Conservation (phyloP, 2,329 filamentous ascomycete species). For the Aureobasidium sp. region DNA sequence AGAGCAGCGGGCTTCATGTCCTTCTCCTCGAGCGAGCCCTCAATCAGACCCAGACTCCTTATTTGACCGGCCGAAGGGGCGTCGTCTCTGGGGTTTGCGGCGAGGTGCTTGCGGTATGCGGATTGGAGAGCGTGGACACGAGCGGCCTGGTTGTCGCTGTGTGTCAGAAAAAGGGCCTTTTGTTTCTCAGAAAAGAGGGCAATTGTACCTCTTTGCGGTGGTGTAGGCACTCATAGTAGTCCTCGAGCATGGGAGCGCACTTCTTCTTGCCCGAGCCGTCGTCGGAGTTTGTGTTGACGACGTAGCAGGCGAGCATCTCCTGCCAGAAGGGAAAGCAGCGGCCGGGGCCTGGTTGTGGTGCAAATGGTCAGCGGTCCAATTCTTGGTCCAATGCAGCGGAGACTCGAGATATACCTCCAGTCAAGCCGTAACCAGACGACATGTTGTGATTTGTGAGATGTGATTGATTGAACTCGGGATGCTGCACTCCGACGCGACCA, state of each 20-base stretch:
- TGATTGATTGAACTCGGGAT: neutral
- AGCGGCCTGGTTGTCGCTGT: conserved; percentile 50
- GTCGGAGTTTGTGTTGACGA: conserved; percentile 78
- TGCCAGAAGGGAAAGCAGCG: conserved; percentile 99
- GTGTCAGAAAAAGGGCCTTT: neutral
- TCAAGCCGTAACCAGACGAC: conserved; percentile 76
- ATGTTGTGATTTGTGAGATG: conserved; percentile 38
- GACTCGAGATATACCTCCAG: conserved; percentile 55
- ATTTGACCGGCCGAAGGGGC: conserved; percentile 79
- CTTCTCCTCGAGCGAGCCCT: conserved; percentile 67
- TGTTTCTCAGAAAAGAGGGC: neutral
- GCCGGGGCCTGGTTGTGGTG: conserved; percentile 44
- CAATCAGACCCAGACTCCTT: conserved; percentile 73
- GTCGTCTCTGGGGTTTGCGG: conserved; percentile 67
- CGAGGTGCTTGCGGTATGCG: conserved; percentile 74
- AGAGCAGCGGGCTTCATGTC: conserved; percentile 36
- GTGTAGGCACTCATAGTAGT: conserved; percentile 98
- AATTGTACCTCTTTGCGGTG: conserved; percentile 90
- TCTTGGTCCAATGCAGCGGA: neutral
- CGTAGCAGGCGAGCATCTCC: conserved; percentile 96
- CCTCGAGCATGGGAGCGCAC: conserved; percentile 76
- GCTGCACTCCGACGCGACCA: neutral
- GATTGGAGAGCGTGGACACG: conserved; percentile 71
- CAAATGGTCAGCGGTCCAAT: neutral
- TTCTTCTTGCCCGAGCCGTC: conserved; percentile 77